Evolutionary conservation across 208 protist genomes (phyloP).

Genomic region (Histomonas meleagridis): DNA sequence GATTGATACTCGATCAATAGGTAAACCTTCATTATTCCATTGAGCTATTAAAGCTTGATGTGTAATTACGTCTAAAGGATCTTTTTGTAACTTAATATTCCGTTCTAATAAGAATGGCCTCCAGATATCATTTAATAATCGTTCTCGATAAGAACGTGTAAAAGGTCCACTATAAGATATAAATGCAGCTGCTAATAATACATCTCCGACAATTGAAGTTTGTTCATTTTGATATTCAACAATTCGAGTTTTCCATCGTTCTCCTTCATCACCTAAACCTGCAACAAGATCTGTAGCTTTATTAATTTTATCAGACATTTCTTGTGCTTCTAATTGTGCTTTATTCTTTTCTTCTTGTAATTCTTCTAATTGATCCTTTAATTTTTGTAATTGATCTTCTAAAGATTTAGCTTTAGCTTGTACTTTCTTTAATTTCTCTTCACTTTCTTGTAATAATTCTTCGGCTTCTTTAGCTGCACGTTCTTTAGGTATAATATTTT

Average conservation of each 20-base stretch:
- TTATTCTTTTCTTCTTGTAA: constrained; percentile 70
- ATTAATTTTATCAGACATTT: constrained; percentile 47
- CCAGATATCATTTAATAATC: constrained; percentile 75
- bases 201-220: constrained; percentile 79
- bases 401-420: constrained; percentile 64
- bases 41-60: constrained; percentile 66
- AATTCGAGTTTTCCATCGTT: constrained; percentile 81
- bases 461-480: constrained; percentile 59
- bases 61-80: constrained; percentile 71
- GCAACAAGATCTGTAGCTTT: constrained; percentile 74
- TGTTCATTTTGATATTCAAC: constrained; percentile 68
- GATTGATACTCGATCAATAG: constrained; percentile 81
- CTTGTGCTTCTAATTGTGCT: constrained; percentile 42
- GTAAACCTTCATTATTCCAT: constrained; percentile 90
- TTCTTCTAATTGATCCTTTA: constrained; percentile 76
- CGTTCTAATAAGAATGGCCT: constrained; percentile 68
- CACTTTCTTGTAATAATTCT: neutral
- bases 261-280: constrained; percentile 81
- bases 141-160: constrained; percentile 76
- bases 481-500: neutral
- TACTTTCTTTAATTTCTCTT: constrained; percentile 42
- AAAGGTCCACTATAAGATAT: constrained; percentile 93
- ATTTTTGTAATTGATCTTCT: constrained; percentile 72
- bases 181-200: constrained; percentile 82
- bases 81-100: constrained; percentile 74